These are phyloP conservation scores for Saccharomycopsis javanensis DNA, from an alignment of 805 yeast genomes.

Conservation along the genomic window DNA sequence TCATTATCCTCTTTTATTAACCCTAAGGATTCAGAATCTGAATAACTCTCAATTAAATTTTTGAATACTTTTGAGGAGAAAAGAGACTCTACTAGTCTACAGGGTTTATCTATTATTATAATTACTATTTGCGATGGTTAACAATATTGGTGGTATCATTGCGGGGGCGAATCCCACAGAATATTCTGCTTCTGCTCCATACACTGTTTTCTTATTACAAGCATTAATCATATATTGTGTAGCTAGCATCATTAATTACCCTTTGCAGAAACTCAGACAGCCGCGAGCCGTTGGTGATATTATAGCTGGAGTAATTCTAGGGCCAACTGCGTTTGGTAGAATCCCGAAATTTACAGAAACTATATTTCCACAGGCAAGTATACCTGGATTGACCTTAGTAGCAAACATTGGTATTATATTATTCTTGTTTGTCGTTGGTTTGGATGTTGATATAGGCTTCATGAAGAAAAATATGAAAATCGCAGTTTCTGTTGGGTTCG, in stretches of 20 bases:
- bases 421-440: slow-evolving; percentile 65
- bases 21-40: too few species aligned
- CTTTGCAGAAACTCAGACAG: slow-evolving; percentile 53
- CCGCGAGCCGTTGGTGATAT: slow-evolving; percentile 81
- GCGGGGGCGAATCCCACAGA: slow-evolving; percentile 64
- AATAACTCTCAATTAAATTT: too few species aligned
- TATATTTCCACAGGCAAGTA: slow-evolving; percentile 56
- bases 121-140: background rate
- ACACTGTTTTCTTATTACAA: slow-evolving; percentile 64
- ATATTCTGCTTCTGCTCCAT: slow-evolving; percentile 48
- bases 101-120: background rate
- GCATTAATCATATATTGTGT: slow-evolving; percentile 48
- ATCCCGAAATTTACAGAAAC: slow-evolving; percentile 56
- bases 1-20: too few species aligned
- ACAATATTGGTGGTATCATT: slow-evolving; percentile 52
- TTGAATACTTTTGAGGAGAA: too few species aligned
- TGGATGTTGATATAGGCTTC: slow-evolving; percentile 65
- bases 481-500: slow-evolving; percentile 59
- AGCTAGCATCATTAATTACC: slow-evolving; percentile 52
- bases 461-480: slow-evolving; percentile 49
- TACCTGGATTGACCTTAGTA: slow-evolving; percentile 53
- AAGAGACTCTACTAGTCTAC: too few species aligned
- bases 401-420: slow-evolving; percentile 71
- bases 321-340: slow-evolving; percentile 67
- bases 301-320: slow-evolving; percentile 62